Conservation (phyloP, 495 filamentous ascomycete genomes). For the Saxispiralis lemnorum region DNA sequence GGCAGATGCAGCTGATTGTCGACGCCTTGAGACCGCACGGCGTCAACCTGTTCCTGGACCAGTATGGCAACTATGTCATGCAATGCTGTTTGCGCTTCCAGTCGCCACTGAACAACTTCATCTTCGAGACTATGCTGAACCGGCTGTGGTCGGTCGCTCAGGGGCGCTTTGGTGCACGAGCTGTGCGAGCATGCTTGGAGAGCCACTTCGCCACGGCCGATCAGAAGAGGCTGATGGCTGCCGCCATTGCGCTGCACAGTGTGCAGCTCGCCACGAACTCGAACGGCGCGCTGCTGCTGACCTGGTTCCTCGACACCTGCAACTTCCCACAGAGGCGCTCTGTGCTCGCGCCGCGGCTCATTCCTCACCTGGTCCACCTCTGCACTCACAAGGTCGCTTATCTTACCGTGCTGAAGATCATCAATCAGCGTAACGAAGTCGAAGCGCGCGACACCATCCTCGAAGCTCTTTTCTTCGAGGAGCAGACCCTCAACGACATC, state of each 20-base stretch:
- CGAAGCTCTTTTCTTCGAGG: constrained; percentile 86
- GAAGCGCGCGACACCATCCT: constrained; percentile 87
- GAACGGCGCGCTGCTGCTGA: constrained; percentile 83
- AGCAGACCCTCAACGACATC: constrained; percentile 78
- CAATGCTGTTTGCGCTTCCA: constrained; percentile 90
- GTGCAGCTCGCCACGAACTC: constrained; percentile 92
- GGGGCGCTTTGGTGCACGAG: constrained; percentile 82
- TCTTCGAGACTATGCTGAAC: constrained; percentile 92
- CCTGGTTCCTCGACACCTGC: constrained; percentile 97
- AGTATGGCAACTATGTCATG: constrained; percentile 95
- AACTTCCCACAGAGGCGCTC: constrained; percentile 83
- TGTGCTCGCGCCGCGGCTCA: constrained; percentile 78
- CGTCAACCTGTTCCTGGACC: constrained; percentile 81
- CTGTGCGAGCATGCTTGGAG: constrained; percentile 92
- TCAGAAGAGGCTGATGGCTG: constrained; percentile 86
- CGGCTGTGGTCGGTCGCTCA: constrained; percentile 89
- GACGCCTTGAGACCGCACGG: constrained; percentile 69
- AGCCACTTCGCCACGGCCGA: constrained; percentile 90
- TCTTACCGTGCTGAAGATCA: constrained; percentile 90
- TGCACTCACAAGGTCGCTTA: constrained; percentile 99
- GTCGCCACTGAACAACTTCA: constrained; percentile 77
- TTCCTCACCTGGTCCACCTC: constrained; percentile 89
- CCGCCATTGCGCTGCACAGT: constrained; percentile 86
- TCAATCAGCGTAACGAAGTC: constrained; percentile 89
- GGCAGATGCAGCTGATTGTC: constrained; percentile 70